Base-by-base conservation (phyloP, 495 filamentous ascomycete species). In the Penicillium goetzii region DNA sequence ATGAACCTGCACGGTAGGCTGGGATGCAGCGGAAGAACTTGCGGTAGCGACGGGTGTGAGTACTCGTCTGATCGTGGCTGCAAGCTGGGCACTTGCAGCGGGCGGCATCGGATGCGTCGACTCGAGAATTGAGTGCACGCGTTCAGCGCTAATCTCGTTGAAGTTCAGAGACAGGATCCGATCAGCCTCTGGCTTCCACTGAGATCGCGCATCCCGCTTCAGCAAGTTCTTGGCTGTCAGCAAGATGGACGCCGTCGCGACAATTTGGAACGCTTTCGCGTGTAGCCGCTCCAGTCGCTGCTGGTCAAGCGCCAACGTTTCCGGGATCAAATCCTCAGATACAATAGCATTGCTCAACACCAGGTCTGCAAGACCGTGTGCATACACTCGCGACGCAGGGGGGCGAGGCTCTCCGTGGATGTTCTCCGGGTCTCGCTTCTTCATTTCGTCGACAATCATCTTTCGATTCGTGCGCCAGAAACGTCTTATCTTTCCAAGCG, bases 181-280 rank as follows among this genome's bases (percentile, higher is more conserved):
- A 36, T 87, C 84, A 0, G 93, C 92, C 68, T 98, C 92, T 11
- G 83, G 80, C 75, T 90, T 93, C 96, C 96, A 99, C 52, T 92
- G 90, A 3, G 85, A 87, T 33, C 95, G 89, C 21, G 93, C 90
- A 74, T 98, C 94, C 23, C 95, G 89, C 76, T 96, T 96, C 50
- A 99, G 87, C 12, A 97, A 82, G 70, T 97, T 98, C 81, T 99
- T 99, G 66, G 91, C 92, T 1, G 96, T 96, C 34, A 98, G 75
- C 8, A 96, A 81, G 58, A 98, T 93, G 23, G 88, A 84, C 19
- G 91, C 91, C 9, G 92, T 85, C 21, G 92, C 90, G 25, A 93
- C 86, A 64, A 95, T 89, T 50, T 88, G 87, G 59, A 93, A 85
- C 11, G 88, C 84, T 33, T 89, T 82, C 8, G 81, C 79, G 30